Base-by-base conservation (phyloP, 1,284 basidiomycete genomes). In the Microbotryum intermedium region DNA sequence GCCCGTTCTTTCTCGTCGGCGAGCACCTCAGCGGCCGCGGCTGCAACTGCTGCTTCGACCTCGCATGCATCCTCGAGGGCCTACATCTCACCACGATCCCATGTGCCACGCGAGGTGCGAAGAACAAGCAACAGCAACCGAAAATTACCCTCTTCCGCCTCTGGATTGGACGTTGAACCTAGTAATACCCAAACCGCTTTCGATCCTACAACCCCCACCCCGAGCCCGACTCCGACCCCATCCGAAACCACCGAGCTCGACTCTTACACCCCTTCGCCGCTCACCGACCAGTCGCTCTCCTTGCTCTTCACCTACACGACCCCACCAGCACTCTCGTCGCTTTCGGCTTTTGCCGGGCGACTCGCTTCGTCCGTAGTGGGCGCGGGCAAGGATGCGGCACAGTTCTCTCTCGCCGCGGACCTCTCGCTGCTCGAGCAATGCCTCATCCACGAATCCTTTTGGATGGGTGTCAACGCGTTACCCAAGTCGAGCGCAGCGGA, bases 381-480 rank as follows among this genome's bases (percentile, higher is more conserved):
- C n/a, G 50, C 45, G 28, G 46, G 25, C 50, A 30, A 39, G 34
- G 42, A 46, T 8, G 13, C 29, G 20, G 29, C 50, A 30, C 34
- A 50, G 16, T 34, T 25, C 57, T 64, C 60, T n/a, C 60, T 61
- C 59, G 52, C 53, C 26, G 20, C 29, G 23, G 43, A 67, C 60
- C 58, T 72, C 59, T 50, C 67, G 25, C 57, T 81, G 26, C 75
- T 87, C 54, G 81, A 83, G 69, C 85, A 85, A 72, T 84, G 83
- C 21, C 87, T 86, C 77, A 93, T 89, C 0, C 90, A 93, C 74
- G 80, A 83, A 11, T 89, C 88, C 1, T 88, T 86, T 61, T 72
- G 69, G 69, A 53, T 44, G 34, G 67, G 60, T 28, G 60, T 69
- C 48, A 54, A 58, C 43, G 45, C 48, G 43, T 50, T 18, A 61